Base-by-base conservation (phyloP, 805 yeast species). In the Ogataea minuta region DNA sequence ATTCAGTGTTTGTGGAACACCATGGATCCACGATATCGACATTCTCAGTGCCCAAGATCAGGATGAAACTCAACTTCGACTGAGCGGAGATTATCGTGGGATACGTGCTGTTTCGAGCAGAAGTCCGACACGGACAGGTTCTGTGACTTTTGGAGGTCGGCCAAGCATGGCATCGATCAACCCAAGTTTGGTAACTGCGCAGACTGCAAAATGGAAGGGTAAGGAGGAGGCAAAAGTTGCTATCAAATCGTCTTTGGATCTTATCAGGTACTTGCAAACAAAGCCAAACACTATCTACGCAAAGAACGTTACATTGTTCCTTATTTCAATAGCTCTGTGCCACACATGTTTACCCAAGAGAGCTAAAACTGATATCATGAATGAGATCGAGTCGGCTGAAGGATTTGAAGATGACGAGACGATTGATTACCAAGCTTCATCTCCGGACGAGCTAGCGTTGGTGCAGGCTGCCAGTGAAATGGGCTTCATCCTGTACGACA, bases 401-500 rank as follows among this genome's bases (percentile, higher is more conserved):
- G 48, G 34, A 1, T 46, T 37, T 7, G 60, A 52, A 9, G 63
- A 60, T 0, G 61, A 53, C 3, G 74, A 67, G 29, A 79, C 70
- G 15, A 67, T 70, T 15, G 81, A 78, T 41, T 93, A 93, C 53
- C 97, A 91, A 57, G 87, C 98, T 0, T 80, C 98, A 0, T 90
- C 97, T 0, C 99, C 99, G 0, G 99, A 93, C 63, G 99, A 93
- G 59, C 64, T 90, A 34, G 99, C 99, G 0, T 66, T 93, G 21
- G 91, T 93, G 3, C 78, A 83, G 31, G 99, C 98, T 1, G 99
- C 99, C 0, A 73, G 96, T 50, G 99, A 93, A 56, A 71, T 93
- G 71, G 99, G 99, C 0, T 93, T 71, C 59, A 79, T 90, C n/a
- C 84, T 90, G 6, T 72, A 68, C 41, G 88, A 86, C 43, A 76